phyloP scores from a whole-genome alignment of 1,139 yeast species.

The Yamadazyma diddensiae region DNA sequence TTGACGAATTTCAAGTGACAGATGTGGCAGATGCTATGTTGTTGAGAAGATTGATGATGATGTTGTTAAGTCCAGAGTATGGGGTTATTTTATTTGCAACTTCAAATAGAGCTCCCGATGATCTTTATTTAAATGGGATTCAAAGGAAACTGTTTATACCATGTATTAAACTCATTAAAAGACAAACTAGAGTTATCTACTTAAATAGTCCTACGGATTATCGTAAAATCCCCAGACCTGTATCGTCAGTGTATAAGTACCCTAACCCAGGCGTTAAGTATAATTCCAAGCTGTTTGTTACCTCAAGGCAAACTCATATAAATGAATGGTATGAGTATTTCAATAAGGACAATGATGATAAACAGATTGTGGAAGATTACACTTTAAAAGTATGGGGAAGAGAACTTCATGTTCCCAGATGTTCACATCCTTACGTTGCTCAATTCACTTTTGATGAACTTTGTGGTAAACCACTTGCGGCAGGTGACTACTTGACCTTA shows the following conservation, averaged over 20 bases:
- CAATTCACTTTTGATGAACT: slow-evolving; percentile 82
- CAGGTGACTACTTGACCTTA: slow-evolving; percentile 87
- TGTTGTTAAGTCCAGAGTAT: slow-evolving; percentile 60
- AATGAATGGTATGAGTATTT: slow-evolving; percentile 78
- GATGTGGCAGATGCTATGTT: slow-evolving; percentile 99
- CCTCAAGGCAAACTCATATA: slow-evolving; percentile 62
- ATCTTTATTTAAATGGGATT: slow-evolving; percentile 86
- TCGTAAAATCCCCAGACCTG: slow-evolving; percentile 81
- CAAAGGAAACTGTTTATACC: slow-evolving; percentile 91
- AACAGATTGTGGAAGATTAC: slow-evolving; percentile 29
- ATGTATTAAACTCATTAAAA: slow-evolving; percentile 76
- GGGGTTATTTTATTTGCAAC: slow-evolving; percentile 92
- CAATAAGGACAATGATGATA: slow-evolving; percentile 39
- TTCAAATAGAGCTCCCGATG: slow-evolving; percentile 93
- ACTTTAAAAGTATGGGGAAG: slow-evolving; percentile 84
- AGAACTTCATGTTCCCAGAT: slow-evolving; percentile 66
- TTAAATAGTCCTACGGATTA: slow-evolving; percentile 92
- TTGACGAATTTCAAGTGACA: slow-evolving; percentile 94
- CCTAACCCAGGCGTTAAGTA: slow-evolving; percentile 66
- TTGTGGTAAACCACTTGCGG: slow-evolving; percentile 87
- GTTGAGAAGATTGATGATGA: slow-evolving; percentile 67
- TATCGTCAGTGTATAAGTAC: slow-evolving; percentile 73
- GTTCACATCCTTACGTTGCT: slow-evolving; percentile 80
- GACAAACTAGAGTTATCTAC: slow-evolving; percentile 70
- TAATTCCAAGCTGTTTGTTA: slow-evolving; percentile 47